A percentile compares a stretch with the other conserved stretches of the same genome.
Evolutionary conservation across 495 filamentous ascomycete genomes (phyloP).

Genomic region (Tetracladium marchalianum): DNA sequence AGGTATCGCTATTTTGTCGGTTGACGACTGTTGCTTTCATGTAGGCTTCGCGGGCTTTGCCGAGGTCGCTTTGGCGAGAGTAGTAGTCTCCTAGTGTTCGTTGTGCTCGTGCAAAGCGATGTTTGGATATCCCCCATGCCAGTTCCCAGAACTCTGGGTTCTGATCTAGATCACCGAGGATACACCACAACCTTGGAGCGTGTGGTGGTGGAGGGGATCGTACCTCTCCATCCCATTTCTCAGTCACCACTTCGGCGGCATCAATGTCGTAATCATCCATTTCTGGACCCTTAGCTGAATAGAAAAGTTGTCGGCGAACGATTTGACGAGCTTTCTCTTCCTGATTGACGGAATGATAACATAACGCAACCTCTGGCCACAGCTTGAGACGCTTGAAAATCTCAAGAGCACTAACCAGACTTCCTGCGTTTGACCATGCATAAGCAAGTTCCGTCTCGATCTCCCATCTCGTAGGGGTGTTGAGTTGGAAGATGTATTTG

Average conservation of each 20-base stretch:
- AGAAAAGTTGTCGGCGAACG: constrained; percentile 68
- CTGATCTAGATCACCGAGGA: constrained; percentile 81
- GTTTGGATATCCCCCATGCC: constrained; percentile 78
- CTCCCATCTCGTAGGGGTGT: constrained; percentile 81
- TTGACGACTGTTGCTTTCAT: constrained; percentile 65
- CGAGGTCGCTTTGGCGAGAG: constrained; percentile 49
- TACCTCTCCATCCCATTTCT: constrained; percentile 42
- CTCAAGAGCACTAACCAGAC: constrained; percentile 79
- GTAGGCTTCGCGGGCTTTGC: constrained; percentile 71
- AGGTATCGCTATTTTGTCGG: constrained; percentile 67
- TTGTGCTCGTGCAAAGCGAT: constrained; percentile 78
- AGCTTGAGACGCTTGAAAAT: constrained; percentile 93
- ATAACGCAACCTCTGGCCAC: constrained; percentile 93
- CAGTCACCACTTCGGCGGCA: constrained; percentile 32
- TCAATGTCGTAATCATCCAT: constrained; percentile 40
- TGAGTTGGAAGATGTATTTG: constrained; percentile 70
- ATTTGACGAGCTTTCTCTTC: constrained; percentile 75
- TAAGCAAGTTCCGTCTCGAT: constrained; percentile 88
- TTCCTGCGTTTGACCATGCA: constrained; percentile 80
- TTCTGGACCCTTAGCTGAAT: constrained; percentile 36
- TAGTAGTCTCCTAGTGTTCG: constrained; percentile 75
- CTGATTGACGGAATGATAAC: constrained; percentile 44
- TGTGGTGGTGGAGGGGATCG: constrained; percentile 65
- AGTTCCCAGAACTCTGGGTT: constrained; percentile 65
- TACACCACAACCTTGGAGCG: constrained; percentile 84